A percentile compares a stretch with the other conserved stretches of the same genome.
Evolutionary conservation across 768 basidiomycete genomes (phyloP).

Genomic region (Leucocoprinus leucothites): DNA sequence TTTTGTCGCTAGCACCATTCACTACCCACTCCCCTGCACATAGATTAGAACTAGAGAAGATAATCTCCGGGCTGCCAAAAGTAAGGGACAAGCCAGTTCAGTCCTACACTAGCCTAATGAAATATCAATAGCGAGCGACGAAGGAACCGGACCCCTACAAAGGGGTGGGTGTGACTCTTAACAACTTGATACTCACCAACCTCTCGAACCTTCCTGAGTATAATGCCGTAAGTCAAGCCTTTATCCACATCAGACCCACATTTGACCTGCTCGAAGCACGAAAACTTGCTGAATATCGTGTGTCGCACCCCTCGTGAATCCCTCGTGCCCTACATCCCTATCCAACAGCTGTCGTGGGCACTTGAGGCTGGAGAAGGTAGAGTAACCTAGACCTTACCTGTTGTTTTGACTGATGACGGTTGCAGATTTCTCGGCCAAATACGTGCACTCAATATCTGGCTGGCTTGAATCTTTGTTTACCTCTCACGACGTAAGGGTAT

Average conservation of each 20-base stretch:
- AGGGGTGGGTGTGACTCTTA: not conserved
- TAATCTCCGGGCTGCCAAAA: conserved; percentile 16
- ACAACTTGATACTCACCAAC: not conserved
- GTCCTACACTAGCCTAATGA: not conserved
- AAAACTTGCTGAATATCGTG: conserved; percentile 5
- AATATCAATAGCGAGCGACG: not conserved
- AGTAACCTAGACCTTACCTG: conserved; percentile 10
- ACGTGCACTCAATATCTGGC: conserved; percentile 3
- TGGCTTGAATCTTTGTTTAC: conserved; percentile 10
- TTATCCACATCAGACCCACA: not conserved
- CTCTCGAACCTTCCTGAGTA: not conserved
- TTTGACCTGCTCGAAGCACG: not conserved
- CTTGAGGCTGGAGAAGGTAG: conserved; percentile 38
- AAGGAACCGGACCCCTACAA: conserved; percentile 17
- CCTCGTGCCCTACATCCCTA: conserved; percentile 44
- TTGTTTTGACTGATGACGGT: not conserved
- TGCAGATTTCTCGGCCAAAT: conserved; percentile 1
- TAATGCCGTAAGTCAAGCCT: not conserved
- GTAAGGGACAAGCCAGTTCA: conserved; percentile 8
- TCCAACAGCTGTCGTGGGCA: conserved; percentile 59
- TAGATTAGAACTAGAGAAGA: conserved; percentile 10
- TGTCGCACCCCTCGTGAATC: conserved; percentile 21
- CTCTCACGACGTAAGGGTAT: not conserved
- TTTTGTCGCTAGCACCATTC: conserved; percentile 34
- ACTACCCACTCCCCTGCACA: conserved; percentile 18